Conservation (phyloP, 179 eudicot species). For the Vitellaria paradoxa region DNA sequence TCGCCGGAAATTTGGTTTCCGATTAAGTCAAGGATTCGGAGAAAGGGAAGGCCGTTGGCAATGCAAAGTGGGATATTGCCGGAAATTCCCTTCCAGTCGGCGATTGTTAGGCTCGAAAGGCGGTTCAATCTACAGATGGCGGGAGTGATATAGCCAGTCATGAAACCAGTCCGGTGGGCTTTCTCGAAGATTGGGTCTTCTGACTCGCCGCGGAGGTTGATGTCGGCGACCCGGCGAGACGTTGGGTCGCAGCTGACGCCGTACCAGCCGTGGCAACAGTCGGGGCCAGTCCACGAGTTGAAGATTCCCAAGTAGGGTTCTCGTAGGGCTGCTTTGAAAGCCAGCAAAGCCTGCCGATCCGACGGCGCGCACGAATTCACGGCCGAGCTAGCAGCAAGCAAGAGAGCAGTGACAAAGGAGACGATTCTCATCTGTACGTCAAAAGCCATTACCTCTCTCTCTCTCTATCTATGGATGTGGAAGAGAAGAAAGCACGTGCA, state of each 20-base stretch:
- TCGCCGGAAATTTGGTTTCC: conserved; percentile 72
- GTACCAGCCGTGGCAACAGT: conserved; percentile 83
- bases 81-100: conserved; percentile 92
- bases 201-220: conserved; percentile 83
- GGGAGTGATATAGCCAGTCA: conserved; percentile 80
- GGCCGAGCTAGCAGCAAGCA: conserved; percentile 28
- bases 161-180: conserved; percentile 76
- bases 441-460: neutral
- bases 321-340: conserved; percentile 54
- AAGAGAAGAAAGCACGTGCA: neutral
- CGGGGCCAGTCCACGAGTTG: conserved; percentile 74
- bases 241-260: conserved; percentile 76
- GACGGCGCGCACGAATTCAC: conserved; percentile 63
- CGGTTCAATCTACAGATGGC: conserved; percentile 56
- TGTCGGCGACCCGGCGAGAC: conserved; percentile 61
- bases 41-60: conserved; percentile 39
- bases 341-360: conserved; percentile 71
- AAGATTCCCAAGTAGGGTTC: conserved; percentile 79
- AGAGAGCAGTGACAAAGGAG: conserved; percentile 19
- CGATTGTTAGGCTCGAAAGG: conserved; percentile 60
- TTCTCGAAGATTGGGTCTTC: conserved; percentile 78
- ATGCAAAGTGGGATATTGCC: conserved; percentile 71
- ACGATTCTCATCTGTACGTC: conserved; percentile 23
- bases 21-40: conserved; percentile 62
- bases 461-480: neutral